Evolutionary conservation across 768 basidiomycete species (phyloP).

Genomic region (Tulasnella sp.): DNA sequence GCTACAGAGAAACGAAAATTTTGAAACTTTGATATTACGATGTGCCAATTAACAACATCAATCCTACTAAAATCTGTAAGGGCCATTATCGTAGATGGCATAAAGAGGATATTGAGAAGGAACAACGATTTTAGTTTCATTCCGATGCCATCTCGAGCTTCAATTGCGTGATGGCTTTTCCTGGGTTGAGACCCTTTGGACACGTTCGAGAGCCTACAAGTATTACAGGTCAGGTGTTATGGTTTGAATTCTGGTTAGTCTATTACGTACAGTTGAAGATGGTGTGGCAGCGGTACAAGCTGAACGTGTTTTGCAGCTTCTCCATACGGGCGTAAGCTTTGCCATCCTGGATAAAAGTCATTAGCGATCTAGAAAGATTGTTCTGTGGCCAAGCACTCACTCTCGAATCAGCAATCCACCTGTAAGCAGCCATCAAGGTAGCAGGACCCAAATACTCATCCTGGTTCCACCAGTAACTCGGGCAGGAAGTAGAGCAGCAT

Average conservation of each 20-base stretch:
- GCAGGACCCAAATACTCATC: slow-evolving; percentile 97
- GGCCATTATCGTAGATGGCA: no score
- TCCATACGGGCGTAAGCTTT: slow-evolving; percentile 73
- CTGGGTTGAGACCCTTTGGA: slow-evolving; percentile 92
- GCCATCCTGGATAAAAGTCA: slow-evolving; percentile 41
- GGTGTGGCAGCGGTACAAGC: slow-evolving; percentile 94
- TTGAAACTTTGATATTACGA: no score
- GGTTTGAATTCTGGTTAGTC: background rate
- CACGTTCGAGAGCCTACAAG: slow-evolving; percentile 75
- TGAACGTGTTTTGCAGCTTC: slow-evolving; percentile 88
- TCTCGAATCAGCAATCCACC: slow-evolving; percentile 96
- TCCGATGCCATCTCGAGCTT: slow-evolving; percentile 79
- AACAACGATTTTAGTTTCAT: no score
- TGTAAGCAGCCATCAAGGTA: slow-evolving; percentile 89
- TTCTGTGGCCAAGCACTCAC: slow-evolving; percentile 33
- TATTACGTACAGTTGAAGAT: slow-evolving; percentile 77
- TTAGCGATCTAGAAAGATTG: background rate
- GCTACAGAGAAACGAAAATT: no score
- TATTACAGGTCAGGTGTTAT: background rate
- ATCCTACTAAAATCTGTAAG: no score
- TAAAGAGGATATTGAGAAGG: no score
- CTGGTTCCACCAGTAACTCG: slow-evolving; percentile 99
- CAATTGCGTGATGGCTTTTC: slow-evolving; percentile 83
- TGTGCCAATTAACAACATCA: no score
- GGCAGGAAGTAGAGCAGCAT: slow-evolving; percentile 96